Evolutionary conservation across 2,329 filamentous ascomycete species (phyloP), one percentile per base, ranked within the genome.

Genomic region (Colletotrichum incanum): DNA sequence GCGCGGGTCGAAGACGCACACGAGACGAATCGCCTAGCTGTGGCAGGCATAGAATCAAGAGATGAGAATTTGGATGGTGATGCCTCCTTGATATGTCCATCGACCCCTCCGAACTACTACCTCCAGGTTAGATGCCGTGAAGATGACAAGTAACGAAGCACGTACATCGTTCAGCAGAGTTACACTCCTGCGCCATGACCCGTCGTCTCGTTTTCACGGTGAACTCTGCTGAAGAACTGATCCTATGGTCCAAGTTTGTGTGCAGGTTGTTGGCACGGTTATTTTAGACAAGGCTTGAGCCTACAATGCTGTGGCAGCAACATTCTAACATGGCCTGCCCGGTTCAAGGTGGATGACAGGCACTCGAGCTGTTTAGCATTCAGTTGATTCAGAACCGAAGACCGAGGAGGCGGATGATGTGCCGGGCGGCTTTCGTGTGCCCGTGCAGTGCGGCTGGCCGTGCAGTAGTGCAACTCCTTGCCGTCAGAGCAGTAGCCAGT

Each of bases 151-250:
- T 20, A 28, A 60, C 26, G 34, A 39, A 43, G 56, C 43, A 43
- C 26, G 34, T 31, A 18, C 14, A 34, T 26, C 54, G 59, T 69
- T 70, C 28, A 34, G 66, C 70, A 72, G 54, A 72, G 69, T 72
- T 72, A 18, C 31, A 18, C 54, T 60, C 28, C 47, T 49, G 60
- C 58, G 69, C 59, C 47, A 47, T 72, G 55, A 61, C 49, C 65
- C 59, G 52, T 72, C 70, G 70, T 70, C 70, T 70, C 60, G 59
- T 60, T 47, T 54, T 31, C 18, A 28, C 9, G 31, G 16, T 26
- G 47, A 72, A 72, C 59, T 72, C 39, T 72, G 70, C 65, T 50
- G 54, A 72, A 60, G 26, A 58, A 60, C 12, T 47, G 31, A 45
- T 28, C 52, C 49, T 26, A n/a, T 47, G 47, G 39, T 23, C 55